A percentile compares a stretch with the other conserved stretches of the same genome.
phyloP scores from a whole-genome alignment of 2,329 filamentous ascomycete species.

The Tolypocladium guangdongense region DNA sequence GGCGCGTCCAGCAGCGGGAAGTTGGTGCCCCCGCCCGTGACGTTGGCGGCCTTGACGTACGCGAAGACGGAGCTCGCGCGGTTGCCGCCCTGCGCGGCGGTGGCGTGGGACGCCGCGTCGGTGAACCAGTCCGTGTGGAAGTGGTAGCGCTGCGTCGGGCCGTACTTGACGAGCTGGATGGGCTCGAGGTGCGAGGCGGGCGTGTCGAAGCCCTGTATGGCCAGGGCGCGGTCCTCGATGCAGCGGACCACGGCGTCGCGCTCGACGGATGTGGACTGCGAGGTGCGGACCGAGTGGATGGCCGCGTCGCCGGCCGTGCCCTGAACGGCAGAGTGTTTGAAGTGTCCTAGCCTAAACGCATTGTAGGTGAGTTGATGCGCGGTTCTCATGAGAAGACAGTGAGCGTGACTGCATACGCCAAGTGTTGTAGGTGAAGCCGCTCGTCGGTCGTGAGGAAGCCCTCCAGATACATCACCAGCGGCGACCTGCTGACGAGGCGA shows the following conservation, averaged over 20 bases:
- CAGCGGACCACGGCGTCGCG: conserved; percentile 31
- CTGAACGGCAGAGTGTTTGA: conserved; percentile 31
- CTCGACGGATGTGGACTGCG: conserved; percentile 31
- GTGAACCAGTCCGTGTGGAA: conserved; percentile 43
- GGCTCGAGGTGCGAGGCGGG: conserved; percentile 30
- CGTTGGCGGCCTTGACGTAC: conserved; percentile 30
- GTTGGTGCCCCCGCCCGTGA: conserved; percentile 36
- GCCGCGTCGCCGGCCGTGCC: conserved; percentile 21
- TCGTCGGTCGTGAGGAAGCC: conserved; percentile 33
- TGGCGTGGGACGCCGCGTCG: conserved; percentile 21
- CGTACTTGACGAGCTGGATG: conserved; percentile 37
- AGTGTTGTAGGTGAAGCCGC: conserved; percentile 26
- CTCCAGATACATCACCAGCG: conserved; percentile 37
- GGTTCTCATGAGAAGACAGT: background rate
- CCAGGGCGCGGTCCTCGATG: conserved; percentile 34
- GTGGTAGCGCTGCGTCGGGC: conserved; percentile 31
- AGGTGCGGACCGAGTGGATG: conserved; percentile 28
- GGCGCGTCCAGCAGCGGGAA: conserved; percentile 32
- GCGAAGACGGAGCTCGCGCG: conserved; percentile 35
- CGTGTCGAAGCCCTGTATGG: conserved; percentile 32
- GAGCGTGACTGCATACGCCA: conserved; percentile 22
- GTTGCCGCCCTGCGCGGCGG: conserved; percentile 30
- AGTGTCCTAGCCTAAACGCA: conserved; percentile 26
- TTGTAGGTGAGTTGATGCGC: background rate
- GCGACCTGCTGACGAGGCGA: conserved; percentile 34